These are phyloP conservation scores for Gleditsia sinensis DNA, from an alignment of 306 rosid species.

Conservation along the genomic window DNA sequence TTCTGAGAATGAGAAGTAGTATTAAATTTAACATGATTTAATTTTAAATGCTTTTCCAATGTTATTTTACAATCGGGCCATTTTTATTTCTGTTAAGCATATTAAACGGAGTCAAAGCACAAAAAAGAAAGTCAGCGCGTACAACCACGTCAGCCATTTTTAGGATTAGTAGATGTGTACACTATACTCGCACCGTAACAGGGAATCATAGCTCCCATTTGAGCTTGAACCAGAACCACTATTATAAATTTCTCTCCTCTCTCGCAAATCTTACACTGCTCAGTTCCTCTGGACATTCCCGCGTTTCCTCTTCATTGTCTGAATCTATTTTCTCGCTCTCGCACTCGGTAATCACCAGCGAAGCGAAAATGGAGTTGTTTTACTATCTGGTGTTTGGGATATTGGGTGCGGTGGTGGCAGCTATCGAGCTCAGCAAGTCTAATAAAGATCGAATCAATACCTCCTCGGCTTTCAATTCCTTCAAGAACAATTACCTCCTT, in stretches of 20 bases:
- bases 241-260: conserved; percentile 15
- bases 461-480: conserved; percentile 69
- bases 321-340: background rate
- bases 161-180: background rate
- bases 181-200: background rate
- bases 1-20: too few relatives aligned
- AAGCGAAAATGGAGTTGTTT: conserved; percentile 72
- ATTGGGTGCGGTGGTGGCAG: conserved; percentile 69
- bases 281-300: background rate
- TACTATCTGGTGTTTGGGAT: conserved; percentile 75
- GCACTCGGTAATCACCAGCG: background rate
- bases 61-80: background rate
- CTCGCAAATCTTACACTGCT: conserved; percentile 4
- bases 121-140: background rate
- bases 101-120: background rate
- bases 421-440: conserved; percentile 75
- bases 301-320: background rate
- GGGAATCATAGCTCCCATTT: background rate
- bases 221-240: background rate
- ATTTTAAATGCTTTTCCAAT: too few relatives aligned
- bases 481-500: conserved; percentile 92
- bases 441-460: conserved; percentile 85
- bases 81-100: too few relatives aligned
- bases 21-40: too few relatives aligned
- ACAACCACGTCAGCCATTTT: background rate